phyloP scores from a whole-genome alignment of 2,329 filamentous ascomycete species.

The Emmonsiellopsis sp. region DNA sequence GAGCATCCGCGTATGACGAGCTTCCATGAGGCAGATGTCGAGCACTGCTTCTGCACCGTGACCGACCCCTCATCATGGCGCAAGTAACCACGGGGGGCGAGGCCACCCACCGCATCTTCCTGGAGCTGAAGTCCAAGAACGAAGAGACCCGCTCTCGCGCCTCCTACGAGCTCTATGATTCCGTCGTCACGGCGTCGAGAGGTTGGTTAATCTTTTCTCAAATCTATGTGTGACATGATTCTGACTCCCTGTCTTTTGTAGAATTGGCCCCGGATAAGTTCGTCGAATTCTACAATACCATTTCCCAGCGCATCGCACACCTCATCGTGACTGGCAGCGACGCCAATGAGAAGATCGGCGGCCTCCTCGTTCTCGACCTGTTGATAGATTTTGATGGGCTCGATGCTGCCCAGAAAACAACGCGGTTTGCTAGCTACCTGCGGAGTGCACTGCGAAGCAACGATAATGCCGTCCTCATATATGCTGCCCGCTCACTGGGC shows the following conservation, averaged over 20 bases:
- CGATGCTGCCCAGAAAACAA: conserved; percentile 86
- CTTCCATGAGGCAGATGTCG: conserved; percentile 1
- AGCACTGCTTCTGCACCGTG: neutral
- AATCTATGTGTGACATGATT: neutral
- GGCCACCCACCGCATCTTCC: conserved; percentile 47
- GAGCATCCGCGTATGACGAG: neutral
- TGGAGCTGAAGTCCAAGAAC: conserved; percentile 50
- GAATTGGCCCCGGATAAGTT: conserved; percentile 80
- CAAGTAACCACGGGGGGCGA: conserved; percentile 39
- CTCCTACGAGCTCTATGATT: conserved; percentile 39
- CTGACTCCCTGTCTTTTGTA: conserved; percentile 20
- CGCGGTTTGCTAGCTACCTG: conserved; percentile 84
- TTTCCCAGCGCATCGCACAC: conserved; percentile 57
- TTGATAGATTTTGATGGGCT: conserved; percentile 95
- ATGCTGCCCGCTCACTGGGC: conserved; percentile 79
- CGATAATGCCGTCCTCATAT: conserved; percentile 82
- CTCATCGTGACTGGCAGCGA: conserved; percentile 81
- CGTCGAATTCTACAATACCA: conserved; percentile 56
- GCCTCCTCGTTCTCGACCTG: conserved; percentile 82
- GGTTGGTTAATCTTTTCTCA: conserved; percentile 22
- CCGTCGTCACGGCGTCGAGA: conserved; percentile 38
- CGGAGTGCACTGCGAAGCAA: conserved; percentile 82
- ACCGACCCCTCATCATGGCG: conserved; percentile 30
- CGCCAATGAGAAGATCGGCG: conserved; percentile 79
- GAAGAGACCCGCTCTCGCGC: conserved; percentile 41